Conservation (phyloP, 208 protist genomes). For the Crithidia sp. region DNA sequence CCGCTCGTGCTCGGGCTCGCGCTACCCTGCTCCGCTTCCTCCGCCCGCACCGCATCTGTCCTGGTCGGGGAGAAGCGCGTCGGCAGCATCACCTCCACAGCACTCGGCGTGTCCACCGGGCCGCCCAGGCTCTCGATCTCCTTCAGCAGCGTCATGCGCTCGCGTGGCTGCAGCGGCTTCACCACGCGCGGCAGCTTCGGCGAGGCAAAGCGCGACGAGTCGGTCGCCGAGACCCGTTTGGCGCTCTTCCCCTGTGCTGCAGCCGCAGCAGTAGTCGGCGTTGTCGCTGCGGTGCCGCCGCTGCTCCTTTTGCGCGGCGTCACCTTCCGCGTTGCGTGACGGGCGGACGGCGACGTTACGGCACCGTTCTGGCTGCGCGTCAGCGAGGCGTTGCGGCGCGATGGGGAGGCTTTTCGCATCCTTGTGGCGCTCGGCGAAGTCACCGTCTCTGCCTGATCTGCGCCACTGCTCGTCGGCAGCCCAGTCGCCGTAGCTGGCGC, state of each 20-base stretch:
- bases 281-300: background rate
- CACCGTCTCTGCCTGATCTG: background rate
- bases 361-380: too few species aligned
- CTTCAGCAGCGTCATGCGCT: constrained; percentile 39
- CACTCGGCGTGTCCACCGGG: constrained; percentile 26
- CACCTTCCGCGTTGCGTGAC: too few species aligned
- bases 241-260: background rate
- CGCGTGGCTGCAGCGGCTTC: constrained; percentile 19
- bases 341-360: background rate
- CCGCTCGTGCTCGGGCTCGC: background rate
- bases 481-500: too few species aligned
- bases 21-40: background rate
- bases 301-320: background rate
- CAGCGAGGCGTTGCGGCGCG: background rate
- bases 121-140: constrained; percentile 55
- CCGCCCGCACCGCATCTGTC: background rate
- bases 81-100: constrained; percentile 44
- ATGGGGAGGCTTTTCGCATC: background rate
- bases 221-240: background rate
- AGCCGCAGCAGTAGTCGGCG: too few species aligned
- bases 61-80: background rate
- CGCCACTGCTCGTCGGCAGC: too few species aligned
- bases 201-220: constrained; percentile 14
- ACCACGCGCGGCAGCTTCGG: constrained; percentile 28
- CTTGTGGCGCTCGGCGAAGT: background rate